phyloP scores from a whole-genome alignment of 306 rosid species.

The Medicago ruthenica region DNA sequence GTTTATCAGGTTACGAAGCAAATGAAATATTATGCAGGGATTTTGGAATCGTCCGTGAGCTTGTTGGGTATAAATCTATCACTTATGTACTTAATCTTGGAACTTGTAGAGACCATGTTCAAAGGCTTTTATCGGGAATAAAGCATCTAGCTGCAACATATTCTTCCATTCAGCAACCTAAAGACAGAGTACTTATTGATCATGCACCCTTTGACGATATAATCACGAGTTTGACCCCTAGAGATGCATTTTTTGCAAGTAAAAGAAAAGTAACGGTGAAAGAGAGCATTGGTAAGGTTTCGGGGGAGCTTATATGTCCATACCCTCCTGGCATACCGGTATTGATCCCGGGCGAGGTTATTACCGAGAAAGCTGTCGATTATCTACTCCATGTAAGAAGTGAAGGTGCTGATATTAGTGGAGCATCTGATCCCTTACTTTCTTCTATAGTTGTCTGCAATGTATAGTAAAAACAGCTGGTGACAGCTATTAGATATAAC shows the following conservation, averaged over 20 bases:
- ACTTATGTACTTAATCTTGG: slow-evolving; percentile 79
- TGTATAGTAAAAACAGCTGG: slow-evolving; percentile 25
- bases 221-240: slow-evolving; percentile 63
- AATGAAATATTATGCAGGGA: slow-evolving; percentile 65
- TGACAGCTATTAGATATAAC: not conserved
- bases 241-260: slow-evolving; percentile 79
- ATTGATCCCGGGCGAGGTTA: slow-evolving; percentile 76
- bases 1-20: slow-evolving; percentile 83
- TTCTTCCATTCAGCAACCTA: slow-evolving; percentile 34
- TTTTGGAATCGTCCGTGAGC: slow-evolving; percentile 71
- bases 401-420: slow-evolving; percentile 66
- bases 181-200: slow-evolving; percentile 33
- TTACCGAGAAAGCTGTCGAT: slow-evolving; percentile 64
- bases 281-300: slow-evolving; percentile 67
- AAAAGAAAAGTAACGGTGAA: slow-evolving; percentile 62
- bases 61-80: slow-evolving; percentile 68
- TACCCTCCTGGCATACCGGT: slow-evolving; percentile 91
- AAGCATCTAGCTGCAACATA: slow-evolving; percentile 53
- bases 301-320: slow-evolving; percentile 85
- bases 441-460: slow-evolving; percentile 70
- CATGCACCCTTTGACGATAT: slow-evolving; percentile 60
- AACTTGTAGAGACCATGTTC: slow-evolving; percentile 65
- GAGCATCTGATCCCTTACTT: slow-evolving; percentile 79
- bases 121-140: slow-evolving; percentile 65
- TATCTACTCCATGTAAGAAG: slow-evolving; percentile 69